Base-by-base conservation (phyloP, 2,329 filamentous ascomycete genomes). In the Fusarium albidum region DNA sequence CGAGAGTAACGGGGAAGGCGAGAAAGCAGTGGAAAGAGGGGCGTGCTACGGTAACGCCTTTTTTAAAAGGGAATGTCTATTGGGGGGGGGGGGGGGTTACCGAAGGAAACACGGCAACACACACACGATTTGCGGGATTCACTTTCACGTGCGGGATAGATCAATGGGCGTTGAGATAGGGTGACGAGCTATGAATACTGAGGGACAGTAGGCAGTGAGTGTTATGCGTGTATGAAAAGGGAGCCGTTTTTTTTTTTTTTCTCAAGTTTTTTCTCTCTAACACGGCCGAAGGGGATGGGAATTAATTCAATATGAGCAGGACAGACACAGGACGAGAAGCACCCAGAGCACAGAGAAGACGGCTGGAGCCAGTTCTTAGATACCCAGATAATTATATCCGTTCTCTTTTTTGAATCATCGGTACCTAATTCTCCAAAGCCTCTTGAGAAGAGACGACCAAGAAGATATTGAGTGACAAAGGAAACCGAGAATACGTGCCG, bases 401-500 rank as follows among this genome's bases (percentile, higher is more conserved):
- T 47, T 44, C 40, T 47, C 25, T 54, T n/a, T 21, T 55, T 57
- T 31, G 12, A 27, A 39, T 61, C 11, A 14, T 32, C 37, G 18
- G 34, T 27, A 43, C 26, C 51, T 41, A 35, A 50, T 61, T 40
- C 47, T 37, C 26, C n/a, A 49, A 39, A 34, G 21, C 37, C 28
- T 49, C 33, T 42, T 28, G 27, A 39, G 34, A n/a, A n/a, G 38
- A 46, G 28, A 39, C 34, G 38, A 42, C 46, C 13, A n/a, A 43
- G 27, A n/a, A 43, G 27, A 27, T 34, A 47, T 18, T 17, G 6
- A 25, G 32, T 29, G 37, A 56, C 49, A 51, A 60, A 60, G 34
- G 41, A 56, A 45, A 53, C n/a, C 12, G 13, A 46, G 32, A 52
- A 63, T 63, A 53, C 40, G 35, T 34, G 44, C 49, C 37, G 26